phyloP scores from a whole-genome alignment of 495 filamentous ascomycete genomes.

The Penicillium longicatenatum region DNA sequence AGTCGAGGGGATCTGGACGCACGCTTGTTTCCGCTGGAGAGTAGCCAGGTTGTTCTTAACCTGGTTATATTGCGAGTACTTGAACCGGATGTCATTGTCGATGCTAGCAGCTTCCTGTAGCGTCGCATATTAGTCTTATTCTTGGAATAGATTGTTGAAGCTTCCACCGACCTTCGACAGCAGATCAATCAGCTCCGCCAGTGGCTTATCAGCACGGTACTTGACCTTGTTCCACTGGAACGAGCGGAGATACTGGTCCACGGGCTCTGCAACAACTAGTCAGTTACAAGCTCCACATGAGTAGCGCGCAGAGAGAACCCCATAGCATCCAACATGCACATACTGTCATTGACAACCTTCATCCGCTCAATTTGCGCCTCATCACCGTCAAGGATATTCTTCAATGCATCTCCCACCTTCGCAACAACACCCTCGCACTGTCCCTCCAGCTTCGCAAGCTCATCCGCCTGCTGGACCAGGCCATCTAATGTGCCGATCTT shows the following conservation, averaged over 20 bases:
- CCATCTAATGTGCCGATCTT: conserved; percentile 97
- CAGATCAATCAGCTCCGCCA: conserved; percentile 80
- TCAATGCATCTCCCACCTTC: conserved; percentile 86
- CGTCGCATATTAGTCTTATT: neutral
- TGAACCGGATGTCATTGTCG: conserved; percentile 91
- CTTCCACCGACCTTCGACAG: conserved; percentile 70
- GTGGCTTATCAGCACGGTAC: conserved; percentile 86
- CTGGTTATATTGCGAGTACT: conserved; percentile 89
- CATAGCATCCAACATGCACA: conserved; percentile 29
- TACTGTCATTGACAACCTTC: conserved; percentile 96
- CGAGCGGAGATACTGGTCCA: conserved; percentile 84
- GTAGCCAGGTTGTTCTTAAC: conserved; percentile 78
- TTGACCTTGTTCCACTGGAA: conserved; percentile 97
- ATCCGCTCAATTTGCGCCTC: conserved; percentile 80
- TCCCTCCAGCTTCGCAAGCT: conserved; percentile 81
- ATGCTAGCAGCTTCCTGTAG: conserved; percentile 77
- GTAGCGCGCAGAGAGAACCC: neutral
- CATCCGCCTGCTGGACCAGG: conserved; percentile 95
- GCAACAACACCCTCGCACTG: conserved; percentile 79
- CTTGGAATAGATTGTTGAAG: neutral
- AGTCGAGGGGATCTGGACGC: conserved; percentile 16
- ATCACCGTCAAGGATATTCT: conserved; percentile 76
- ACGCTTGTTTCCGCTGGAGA: conserved; percentile 87
- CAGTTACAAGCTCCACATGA: neutral
- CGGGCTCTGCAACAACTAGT: conserved; percentile 66